Conservation (phyloP, 2,329 filamentous ascomycete genomes). For the Lizonia empirigonia region DNA sequence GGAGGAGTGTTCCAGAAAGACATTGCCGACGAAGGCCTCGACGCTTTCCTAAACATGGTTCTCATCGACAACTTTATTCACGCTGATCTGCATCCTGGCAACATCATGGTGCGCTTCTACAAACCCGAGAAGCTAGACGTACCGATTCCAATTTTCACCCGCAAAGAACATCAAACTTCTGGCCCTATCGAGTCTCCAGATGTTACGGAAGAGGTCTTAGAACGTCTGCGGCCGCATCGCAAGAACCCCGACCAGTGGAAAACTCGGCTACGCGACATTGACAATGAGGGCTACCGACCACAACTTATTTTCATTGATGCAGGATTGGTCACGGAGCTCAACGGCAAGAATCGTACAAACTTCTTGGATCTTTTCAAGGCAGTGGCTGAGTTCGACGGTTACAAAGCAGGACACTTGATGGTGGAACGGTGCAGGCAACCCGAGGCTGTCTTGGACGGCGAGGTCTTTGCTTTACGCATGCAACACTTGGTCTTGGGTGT, state of each 20-base stretch:
- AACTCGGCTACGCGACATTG: slow-evolving; percentile 74
- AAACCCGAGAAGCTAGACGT: slow-evolving; percentile 76
- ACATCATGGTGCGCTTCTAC: slow-evolving; percentile 99
- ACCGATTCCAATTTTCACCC: slow-evolving; percentile 58
- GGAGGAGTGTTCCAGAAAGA: slow-evolving; percentile 92
- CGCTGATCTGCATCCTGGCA: slow-evolving; percentile 93
- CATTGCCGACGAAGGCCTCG: slow-evolving; percentile 91
- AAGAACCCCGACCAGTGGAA: slow-evolving; percentile 74
- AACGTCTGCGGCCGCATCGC: slow-evolving; percentile 75
- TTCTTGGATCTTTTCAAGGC: slow-evolving; percentile 96
- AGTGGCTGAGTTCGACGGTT: slow-evolving; percentile 95
- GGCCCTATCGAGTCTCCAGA: slow-evolving; percentile 63
- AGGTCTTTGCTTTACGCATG: slow-evolving; percentile 95
- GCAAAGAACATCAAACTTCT: slow-evolving; percentile 40
- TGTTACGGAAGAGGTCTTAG: slow-evolving; percentile 85
- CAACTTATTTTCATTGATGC: slow-evolving; percentile 98
- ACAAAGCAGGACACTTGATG: slow-evolving; percentile 94
- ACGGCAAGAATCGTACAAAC: slow-evolving; percentile 81
- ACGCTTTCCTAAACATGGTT: slow-evolving; percentile 95
- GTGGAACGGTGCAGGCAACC: slow-evolving; percentile 93
- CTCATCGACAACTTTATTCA: slow-evolving; percentile 98
- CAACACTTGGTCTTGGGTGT: slow-evolving; percentile 92
- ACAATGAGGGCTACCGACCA: slow-evolving; percentile 85
- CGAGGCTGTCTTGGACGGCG: slow-evolving; percentile 82
- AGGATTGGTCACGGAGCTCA: slow-evolving; percentile 91